Evolutionary conservation across 352 stramenopile species (phyloP), one percentile per base, ranked within the genome.

Genomic region (Phytophthora tubulina): DNA sequence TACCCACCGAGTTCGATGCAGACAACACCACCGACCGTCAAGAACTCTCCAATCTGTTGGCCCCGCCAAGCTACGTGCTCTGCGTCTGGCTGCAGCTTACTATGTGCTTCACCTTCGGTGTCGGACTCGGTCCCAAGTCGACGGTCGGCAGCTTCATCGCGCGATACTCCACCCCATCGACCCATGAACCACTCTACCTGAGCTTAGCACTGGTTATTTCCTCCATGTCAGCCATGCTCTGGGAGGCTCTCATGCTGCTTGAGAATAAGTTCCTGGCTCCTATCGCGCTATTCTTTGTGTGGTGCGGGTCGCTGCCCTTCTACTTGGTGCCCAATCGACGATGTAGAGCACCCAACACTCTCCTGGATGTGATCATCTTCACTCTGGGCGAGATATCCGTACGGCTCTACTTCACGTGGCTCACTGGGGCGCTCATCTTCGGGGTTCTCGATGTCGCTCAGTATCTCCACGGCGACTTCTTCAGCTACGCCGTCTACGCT

Each of bases 401-500:
- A 11, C 49, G 66, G n/a, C 33, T 73, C 8, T 73, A 48, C 49
- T 73, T 73, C 51, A 63, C 58, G 15, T 73, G 67, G 67, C 35
- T 70, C 1, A 70, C 42, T 59, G 67, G 58, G 4, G 51, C 59
- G 11, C 33, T 68, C 8, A 58, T 73, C 15, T 71, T 84, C 32
- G 46, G 59, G 10, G 17, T 75, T 56, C 58, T 82, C 17, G 77
- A 79, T 41, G 53, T 62, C 15, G 31, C 56, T 3, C 74, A 73
- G 61, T 80, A 77, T 45, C 39, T 62, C 27, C 64, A 82, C 38
- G 61, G 59, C 10, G 48, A 51, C 13, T 79, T 67, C 63, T 84
- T 76, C 62, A 73, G 57, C 36, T 73, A 36, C 17, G 15, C 6
- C 10, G 33, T 63, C 17, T 73, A 73, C 51, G 35, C 33, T 52